Percentiles rank a stretch among this genome's conserved stretches.
Evolutionary conservation across 805 yeast genomes (phyloP).

Genomic region (Pichia californica): DNA sequence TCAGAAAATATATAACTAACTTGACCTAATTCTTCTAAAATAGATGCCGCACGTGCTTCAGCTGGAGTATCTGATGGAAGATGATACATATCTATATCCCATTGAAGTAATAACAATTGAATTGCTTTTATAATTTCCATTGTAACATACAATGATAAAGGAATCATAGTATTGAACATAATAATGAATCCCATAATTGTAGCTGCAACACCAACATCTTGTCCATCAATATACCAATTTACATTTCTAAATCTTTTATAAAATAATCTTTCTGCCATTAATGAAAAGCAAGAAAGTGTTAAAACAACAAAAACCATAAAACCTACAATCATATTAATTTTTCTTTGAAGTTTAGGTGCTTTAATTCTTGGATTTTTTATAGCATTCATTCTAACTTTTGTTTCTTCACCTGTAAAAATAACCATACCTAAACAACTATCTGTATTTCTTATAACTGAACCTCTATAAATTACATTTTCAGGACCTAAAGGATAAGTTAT

Average conservation of each 20-base stretch:
- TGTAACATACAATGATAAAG: conserved; percentile 88
- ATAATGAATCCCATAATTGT: conserved; percentile 93
- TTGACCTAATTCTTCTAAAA: conserved; percentile 94
- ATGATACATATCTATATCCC: conserved; percentile 94
- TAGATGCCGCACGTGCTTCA: conserved; percentile 91
- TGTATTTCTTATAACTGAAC: conserved; percentile 85
- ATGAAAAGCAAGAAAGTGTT: conserved; percentile 67
- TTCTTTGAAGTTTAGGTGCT: conserved; percentile 83
- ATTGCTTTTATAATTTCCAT: conserved; percentile 91
- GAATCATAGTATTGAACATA: conserved; percentile 96
- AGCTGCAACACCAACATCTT: conserved; percentile 80
- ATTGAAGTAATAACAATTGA: conserved; percentile 75
- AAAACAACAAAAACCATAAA: conserved; percentile 85
- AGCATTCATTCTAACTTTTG: conserved; percentile 94
- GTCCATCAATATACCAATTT: conserved; percentile 68
- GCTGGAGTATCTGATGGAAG: conserved; percentile 80
- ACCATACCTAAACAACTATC: conserved; percentile 69
- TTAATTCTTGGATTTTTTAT: conserved; percentile 83
- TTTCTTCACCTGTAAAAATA: conserved; percentile 90
- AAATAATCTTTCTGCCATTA: conserved; percentile 64
- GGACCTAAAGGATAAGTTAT: conserved; percentile 59
- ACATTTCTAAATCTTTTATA: conserved; percentile 35
- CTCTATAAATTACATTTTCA: conserved; percentile 84
- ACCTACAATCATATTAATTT: conserved; percentile 74
- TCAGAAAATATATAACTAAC: conserved; percentile 93